Evolutionary conservation across 2,329 filamentous ascomycete genomes (phyloP).

Genomic region (Apiospora aurea): DNA sequence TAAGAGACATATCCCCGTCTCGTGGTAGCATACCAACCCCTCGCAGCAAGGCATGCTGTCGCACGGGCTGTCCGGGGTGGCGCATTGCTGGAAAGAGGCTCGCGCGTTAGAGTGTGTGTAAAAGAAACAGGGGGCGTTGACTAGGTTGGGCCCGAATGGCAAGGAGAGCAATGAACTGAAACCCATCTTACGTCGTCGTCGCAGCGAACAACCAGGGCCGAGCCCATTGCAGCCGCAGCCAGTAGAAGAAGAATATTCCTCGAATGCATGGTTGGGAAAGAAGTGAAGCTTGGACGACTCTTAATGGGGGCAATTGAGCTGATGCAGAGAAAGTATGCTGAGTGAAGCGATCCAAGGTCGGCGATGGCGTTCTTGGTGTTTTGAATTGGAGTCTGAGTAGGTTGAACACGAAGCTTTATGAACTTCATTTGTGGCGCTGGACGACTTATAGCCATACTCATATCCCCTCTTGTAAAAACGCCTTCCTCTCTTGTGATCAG

Average conservation of each 20-base stretch:
- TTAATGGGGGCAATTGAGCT: not conserved
- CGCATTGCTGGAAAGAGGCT: not conserved
- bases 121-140: too few species aligned
- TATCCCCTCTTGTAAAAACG: not conserved
- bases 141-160: not conserved
- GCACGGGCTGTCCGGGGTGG: not conserved
- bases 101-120: not conserved
- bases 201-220: not conserved
- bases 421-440: not conserved
- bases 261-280: not conserved
- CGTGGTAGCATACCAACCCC: not conserved
- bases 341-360: not conserved
- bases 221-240: not conserved
- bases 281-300: not conserved
- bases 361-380: not conserved
- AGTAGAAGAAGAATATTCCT: not conserved
- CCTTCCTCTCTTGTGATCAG: not conserved
- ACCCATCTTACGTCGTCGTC: too few species aligned
- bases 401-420: not conserved
- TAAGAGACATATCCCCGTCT: not conserved
- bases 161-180: too few species aligned
- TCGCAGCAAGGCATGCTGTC: not conserved
- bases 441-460: not conserved
- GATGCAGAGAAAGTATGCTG: not conserved
- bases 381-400: not conserved